A percentile compares a stretch with the other conserved stretches of the same genome.
phyloP scores from a whole-genome alignment of 106 monocot species.

The Acorus calamus region DNA sequence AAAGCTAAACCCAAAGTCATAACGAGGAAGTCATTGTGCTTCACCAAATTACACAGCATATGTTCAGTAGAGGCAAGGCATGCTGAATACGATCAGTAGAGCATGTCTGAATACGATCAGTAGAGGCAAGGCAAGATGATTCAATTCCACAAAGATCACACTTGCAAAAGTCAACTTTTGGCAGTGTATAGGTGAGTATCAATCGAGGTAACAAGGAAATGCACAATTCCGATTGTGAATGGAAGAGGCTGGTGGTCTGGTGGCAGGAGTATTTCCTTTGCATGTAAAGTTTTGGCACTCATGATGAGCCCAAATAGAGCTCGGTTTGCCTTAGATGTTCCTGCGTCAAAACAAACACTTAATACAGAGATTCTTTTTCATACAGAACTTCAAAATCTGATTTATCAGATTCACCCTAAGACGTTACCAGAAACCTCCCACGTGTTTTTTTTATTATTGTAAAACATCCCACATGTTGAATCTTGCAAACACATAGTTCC shows the following conservation, averaged over 20 bases:
- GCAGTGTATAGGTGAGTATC: slow-evolving; percentile 30
- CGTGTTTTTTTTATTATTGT: no score
- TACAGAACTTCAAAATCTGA: slow-evolving; percentile 3
- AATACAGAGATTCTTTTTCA: slow-evolving; percentile 22
- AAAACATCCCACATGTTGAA: no score
- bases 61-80: slow-evolving; percentile 33
- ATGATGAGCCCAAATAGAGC: slow-evolving; percentile 53
- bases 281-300: slow-evolving; percentile 39
- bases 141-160: slow-evolving; percentile 28
- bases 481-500: no score
- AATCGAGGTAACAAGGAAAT: slow-evolving; percentile 45
- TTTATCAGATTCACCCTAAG: not conserved
- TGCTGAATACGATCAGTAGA: not conserved
- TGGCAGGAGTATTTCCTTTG: slow-evolving; percentile 43
- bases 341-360: slow-evolving; percentile 83
- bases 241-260: slow-evolving; percentile 32
- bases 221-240: slow-evolving; percentile 38
- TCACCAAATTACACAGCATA: slow-evolving; percentile 22
- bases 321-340: slow-evolving; percentile 44
- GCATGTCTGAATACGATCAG: slow-evolving; percentile 12
- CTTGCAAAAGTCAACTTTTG: slow-evolving; percentile 40
- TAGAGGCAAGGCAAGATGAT: slow-evolving; percentile 32
- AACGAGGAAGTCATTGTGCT: slow-evolving; percentile 44
- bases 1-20: slow-evolving; percentile 39
- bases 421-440: no score